These are phyloP conservation scores for Helianthus annuus DNA, from an alignment of 129 eudicot genomes.

Conservation along the genomic window DNA sequence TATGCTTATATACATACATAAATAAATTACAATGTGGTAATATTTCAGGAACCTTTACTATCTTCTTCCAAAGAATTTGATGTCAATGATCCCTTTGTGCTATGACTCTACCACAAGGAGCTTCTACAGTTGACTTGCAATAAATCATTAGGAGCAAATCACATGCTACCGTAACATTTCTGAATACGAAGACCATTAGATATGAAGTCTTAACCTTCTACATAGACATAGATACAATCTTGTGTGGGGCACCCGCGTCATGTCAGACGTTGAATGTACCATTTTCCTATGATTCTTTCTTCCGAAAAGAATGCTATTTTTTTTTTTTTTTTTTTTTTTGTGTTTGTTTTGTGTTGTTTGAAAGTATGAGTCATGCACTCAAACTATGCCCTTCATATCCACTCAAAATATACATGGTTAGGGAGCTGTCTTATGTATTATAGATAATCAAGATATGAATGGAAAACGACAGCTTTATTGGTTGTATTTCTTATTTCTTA, in stretches of 20 bases:
- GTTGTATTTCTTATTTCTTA: too few relatives aligned
- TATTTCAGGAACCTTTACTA: conserved; percentile 52
- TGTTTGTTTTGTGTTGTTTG: background rate
- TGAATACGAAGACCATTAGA: background rate
- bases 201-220: conserved; percentile 8
- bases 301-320: background rate
- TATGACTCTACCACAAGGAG: conserved; percentile 17
- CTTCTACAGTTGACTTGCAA: background rate
- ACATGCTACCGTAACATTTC: background rate
- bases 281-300: background rate
- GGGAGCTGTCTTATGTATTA: background rate
- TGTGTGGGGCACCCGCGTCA: background rate
- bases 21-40: too few relatives aligned
- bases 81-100: conserved; percentile 33
- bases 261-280: background rate
- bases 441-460: too few relatives aligned
- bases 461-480: too few relatives aligned
- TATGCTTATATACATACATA: too few relatives aligned
- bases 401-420: background rate
- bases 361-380: background rate
- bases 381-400: background rate
- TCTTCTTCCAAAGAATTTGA: conserved; percentile 57
- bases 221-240: background rate
- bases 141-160: background rate
- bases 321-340: too few relatives aligned